Base-by-base conservation (phyloP, 163 green algal genomes). In the Coccomyxa subellipsoidea region DNA sequence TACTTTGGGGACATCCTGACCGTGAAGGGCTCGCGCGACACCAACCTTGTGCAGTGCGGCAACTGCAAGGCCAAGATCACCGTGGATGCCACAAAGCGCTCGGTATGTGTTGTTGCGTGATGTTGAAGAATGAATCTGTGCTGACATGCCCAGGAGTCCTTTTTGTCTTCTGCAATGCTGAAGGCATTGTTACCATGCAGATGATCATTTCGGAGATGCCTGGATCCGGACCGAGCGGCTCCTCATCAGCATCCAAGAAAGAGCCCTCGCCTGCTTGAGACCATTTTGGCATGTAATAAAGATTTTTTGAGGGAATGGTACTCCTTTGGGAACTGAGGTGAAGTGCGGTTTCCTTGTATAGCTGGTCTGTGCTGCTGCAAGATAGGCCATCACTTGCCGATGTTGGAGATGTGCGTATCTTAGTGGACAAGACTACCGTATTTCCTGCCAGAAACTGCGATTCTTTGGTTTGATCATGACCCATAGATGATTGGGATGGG, bases 1-100 rank as follows among this genome's bases (percentile, higher is more conserved):
- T 99, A 98, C 90, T 99, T 99, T 91, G 95, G 95, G 0, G 88
- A 93, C 75, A 96, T 98, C 53, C 87, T 98, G 31, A 95, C 90
- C 0, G 90, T 98, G n/a, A 75, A 88, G 15, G 93, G 93, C 76
- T 91, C 90, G 82, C 85, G 90, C 7, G 89, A 91, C 32, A 82
- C 84, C 54, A 98, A 95, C 69, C 66, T 84, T 0, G 69, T 97
- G 54, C 85, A 94, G 78, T 98, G 94, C 89, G 78, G 36, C 69
- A 91, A 87, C 77, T 97, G 93, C 87, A 91, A 91, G 76, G 85
- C 92, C 12, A 87, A 92, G 76, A 81, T 97, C 54, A 87, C 83
- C 29, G 97, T 95, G 83, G 90, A 95, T 35, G 47, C 91, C 35
- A 81, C 87, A 70, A 92, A 90, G 85, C 89, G 94, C 27, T 70